Evolutionary conservation across 2,329 filamentous ascomycete genomes (phyloP).

Genomic region (Bipolaris bicolor): DNA sequence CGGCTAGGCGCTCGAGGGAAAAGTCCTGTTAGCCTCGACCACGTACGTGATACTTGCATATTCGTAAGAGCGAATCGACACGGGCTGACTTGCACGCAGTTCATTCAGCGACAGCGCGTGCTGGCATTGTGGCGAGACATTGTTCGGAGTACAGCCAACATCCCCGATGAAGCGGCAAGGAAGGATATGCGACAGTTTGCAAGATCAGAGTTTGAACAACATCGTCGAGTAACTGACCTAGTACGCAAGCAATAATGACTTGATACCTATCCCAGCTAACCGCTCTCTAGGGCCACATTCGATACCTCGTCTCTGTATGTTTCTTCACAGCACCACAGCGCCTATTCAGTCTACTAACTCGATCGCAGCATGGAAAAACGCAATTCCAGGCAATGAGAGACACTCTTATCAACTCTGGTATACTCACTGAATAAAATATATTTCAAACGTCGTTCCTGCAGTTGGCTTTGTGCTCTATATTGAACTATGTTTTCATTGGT

Average conservation of each 20-base stretch:
- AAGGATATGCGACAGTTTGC: conserved; percentile 57
- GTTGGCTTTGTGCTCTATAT: not conserved
- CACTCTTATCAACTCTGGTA: conserved; percentile 43
- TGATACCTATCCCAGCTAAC: conserved; percentile 7
- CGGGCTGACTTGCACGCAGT: conserved; percentile 44
- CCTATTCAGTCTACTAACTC: conserved; percentile 5
- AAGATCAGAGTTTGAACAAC: conserved; percentile 56
- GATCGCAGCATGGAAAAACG: conserved; percentile 54
- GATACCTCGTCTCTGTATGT: conserved; percentile 56
- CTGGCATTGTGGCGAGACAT: conserved; percentile 57
- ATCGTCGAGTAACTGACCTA: conserved; percentile 54
- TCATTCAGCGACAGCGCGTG: conserved; percentile 57
- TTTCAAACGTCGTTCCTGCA: conserved; percentile 7
- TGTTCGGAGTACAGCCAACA: conserved; percentile 49
- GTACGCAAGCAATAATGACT: conserved; percentile 35
- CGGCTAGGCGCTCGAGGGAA: conserved; percentile 42
- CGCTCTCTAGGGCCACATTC: conserved; percentile 51
- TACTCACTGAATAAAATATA: conserved; percentile 30
- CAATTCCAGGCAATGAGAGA: conserved; percentile 58
- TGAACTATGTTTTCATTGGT: conserved; percentile 14
- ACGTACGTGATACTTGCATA: conserved; percentile 23
- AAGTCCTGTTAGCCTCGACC: conserved; percentile 42
- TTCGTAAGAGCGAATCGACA: not conserved
- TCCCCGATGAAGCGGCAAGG: conserved; percentile 36
- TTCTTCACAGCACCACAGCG: not conserved